Percentiles rank a stretch among this genome's conserved stretches.
Conservation (phyloP, 345 rosid genomes). For the Melastoma malabathricum region DNA sequence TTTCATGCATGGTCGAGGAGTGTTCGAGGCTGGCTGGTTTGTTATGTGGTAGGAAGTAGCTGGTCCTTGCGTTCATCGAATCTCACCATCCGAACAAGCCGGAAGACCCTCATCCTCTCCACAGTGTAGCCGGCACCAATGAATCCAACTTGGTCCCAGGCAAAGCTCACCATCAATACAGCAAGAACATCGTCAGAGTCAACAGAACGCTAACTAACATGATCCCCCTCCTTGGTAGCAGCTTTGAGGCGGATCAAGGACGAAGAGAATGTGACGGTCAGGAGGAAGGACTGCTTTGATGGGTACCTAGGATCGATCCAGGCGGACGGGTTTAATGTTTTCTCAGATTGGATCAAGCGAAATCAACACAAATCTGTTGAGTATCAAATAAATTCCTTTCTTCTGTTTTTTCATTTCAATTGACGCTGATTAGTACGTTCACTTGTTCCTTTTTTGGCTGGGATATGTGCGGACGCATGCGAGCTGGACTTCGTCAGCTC, state of each 20-base stretch:
- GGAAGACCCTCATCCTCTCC: constrained; percentile 31
- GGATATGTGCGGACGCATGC: constrained; percentile 51
- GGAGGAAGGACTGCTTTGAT: constrained; percentile 40
- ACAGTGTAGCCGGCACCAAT: constrained; percentile 23
- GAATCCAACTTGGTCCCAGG: constrained; percentile 29
- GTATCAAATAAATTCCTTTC: constrained; percentile 3
- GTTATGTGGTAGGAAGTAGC: constrained; percentile 25
- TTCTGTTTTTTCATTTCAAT: not conserved
- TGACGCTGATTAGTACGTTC: not conserved
- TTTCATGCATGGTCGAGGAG: constrained; percentile 20
- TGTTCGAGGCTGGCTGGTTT: constrained; percentile 14
- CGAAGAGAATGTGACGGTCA: constrained; percentile 27
- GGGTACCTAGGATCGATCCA: constrained; percentile 42
- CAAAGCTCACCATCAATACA: not conserved
- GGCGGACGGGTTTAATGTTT: constrained; percentile 36
- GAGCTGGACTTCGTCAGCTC: constrained; percentile 56
- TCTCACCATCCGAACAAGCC: constrained; percentile 27
- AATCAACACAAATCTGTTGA: constrained; percentile 28
- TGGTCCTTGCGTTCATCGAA: constrained; percentile 24
- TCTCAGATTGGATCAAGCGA: constrained; percentile 30
- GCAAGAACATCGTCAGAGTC: too few relatives aligned
- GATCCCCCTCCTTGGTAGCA: constrained; percentile 4
- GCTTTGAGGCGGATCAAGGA: constrained; percentile 34
- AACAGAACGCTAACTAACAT: too few relatives aligned
- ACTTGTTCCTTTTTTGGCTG: constrained; percentile 11